These are phyloP conservation scores for Mortierella sp. DNA, from an alignment of 371 early-diverging fungal genomes.

Conservation along the genomic window DNA sequence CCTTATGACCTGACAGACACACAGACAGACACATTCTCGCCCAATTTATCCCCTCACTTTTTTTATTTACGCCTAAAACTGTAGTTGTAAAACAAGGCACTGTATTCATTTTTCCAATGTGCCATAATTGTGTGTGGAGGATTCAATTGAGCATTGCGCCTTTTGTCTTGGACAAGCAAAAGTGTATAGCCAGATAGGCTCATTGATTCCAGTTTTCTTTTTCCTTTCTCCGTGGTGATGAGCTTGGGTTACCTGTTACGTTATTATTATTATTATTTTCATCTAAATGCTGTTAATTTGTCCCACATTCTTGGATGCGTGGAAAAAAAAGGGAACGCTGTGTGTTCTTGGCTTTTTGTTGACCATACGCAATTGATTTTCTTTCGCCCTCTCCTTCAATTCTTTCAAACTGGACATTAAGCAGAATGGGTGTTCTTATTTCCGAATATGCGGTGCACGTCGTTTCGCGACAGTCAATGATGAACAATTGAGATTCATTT, in stretches of 20 bases:
- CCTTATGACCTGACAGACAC: neutral
- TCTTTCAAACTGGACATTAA: neutral
- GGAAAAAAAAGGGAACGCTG: neutral
- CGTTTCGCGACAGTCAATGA: neutral
- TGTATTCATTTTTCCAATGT: neutral
- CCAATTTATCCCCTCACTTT: neutral
- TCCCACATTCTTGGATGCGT: slow-evolving; percentile 6
- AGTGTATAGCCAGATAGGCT: neutral
- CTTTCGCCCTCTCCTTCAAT: neutral
- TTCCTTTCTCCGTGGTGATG: neutral
- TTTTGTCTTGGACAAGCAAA: neutral
- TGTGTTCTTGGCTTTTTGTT: neutral
- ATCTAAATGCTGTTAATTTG: neutral
- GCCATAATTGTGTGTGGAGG: neutral
- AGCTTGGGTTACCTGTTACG: neutral
- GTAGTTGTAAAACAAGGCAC: neutral
- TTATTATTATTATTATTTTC: neutral
- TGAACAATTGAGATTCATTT: neutral
- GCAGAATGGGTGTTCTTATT: neutral
- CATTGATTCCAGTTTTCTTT: neutral
- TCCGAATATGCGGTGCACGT: neutral
- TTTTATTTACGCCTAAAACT: neutral
- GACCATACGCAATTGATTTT: neutral
- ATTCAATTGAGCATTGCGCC: slow-evolving; percentile 2
- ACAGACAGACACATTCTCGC: no score